Percentiles rank a stretch among this genome's conserved stretches.
Evolutionary conservation across 2,329 filamentous ascomycete species (phyloP).

Genomic region (Zalaria obscura): DNA sequence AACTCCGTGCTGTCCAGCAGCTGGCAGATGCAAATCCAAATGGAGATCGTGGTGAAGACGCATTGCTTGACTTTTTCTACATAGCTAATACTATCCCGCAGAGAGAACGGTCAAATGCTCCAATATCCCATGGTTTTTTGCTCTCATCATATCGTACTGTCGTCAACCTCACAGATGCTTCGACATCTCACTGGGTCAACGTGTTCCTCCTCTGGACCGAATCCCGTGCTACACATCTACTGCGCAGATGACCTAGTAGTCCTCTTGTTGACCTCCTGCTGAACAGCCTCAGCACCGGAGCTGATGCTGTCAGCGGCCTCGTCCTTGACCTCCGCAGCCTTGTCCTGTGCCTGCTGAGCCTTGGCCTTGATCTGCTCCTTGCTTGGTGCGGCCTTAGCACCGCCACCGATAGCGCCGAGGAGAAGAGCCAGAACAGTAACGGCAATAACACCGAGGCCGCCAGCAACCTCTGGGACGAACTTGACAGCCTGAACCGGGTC

Average conservation of each 20-base stretch:
- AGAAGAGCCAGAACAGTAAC: constrained; percentile 59
- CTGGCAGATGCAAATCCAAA: too few species aligned
- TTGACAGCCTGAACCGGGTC: constrained; percentile 75
- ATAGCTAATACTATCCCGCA: too few species aligned
- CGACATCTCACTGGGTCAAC: too few species aligned
- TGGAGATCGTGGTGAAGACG: too few species aligned
- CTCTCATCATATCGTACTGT: too few species aligned
- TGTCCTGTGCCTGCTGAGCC: constrained; percentile 63
- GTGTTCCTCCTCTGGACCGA: too few species aligned
- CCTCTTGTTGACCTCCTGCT: constrained; percentile 53
- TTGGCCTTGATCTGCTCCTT: constrained; percentile 56
- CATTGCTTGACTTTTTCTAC: too few species aligned
- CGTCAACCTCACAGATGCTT: too few species aligned
- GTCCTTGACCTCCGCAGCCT: constrained; percentile 48
- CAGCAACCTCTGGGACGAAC: constrained; percentile 84
- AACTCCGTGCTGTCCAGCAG: too few species aligned
- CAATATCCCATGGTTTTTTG: too few species aligned
- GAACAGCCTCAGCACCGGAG: constrained; percentile 57
- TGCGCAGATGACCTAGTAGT: constrained; percentile 27
- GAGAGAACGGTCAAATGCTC: too few species aligned
- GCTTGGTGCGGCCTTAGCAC: constrained; percentile 45
- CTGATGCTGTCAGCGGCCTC: constrained; percentile 53
- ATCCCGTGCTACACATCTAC: not conserved
- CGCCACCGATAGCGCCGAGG: constrained; percentile 49
- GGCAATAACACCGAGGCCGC: constrained; percentile 56